A percentile compares a stretch with the other conserved stretches of the same genome.
These are phyloP conservation scores for Chaetomiaceae sp. DNA, from an alignment of 2,329 filamentous ascomycete genomes.

Conservation along the genomic window DNA sequence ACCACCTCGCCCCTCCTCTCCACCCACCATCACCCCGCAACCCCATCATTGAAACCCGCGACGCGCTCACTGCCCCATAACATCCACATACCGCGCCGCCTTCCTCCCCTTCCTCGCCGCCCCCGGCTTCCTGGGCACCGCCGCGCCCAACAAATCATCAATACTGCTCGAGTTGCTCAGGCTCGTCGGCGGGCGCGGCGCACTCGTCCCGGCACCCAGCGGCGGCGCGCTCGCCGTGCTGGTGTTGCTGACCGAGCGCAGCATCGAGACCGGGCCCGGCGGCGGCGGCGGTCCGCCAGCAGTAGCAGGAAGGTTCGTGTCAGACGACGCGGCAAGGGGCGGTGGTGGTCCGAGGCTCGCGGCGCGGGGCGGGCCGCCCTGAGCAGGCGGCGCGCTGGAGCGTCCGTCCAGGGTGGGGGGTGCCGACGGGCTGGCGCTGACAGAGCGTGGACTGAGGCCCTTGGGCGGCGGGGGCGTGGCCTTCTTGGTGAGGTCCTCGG, in stretches of 20 bases:
- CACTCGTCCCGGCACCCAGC: conserved; percentile 22
- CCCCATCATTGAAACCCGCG: background rate
- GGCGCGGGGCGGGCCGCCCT: conserved; percentile 24
- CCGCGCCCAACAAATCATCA: conserved; percentile 79
- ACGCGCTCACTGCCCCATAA: conserved; percentile 65
- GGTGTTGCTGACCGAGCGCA: conserved; percentile 42
- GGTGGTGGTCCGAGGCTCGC: conserved; percentile 12
- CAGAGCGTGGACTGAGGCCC: conserved; percentile 45
- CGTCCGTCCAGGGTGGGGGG: too few relatives aligned
- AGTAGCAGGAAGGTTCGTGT: background rate
- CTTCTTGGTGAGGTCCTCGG: conserved; percentile 53
- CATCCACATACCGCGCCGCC: conserved; percentile 85
- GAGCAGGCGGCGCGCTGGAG: conserved; percentile 23
- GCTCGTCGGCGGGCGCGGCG: conserved; percentile 61
- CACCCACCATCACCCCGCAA: background rate
- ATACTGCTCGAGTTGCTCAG: conserved; percentile 92
- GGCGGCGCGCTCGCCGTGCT: conserved; percentile 45
- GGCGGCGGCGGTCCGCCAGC: conserved; percentile 9
- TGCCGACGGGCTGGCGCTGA: conserved; percentile 44
- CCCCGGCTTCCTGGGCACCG: conserved; percentile 60
- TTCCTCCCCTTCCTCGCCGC: conserved; percentile 65
- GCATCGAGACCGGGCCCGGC: conserved; percentile 36
- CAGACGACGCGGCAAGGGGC: conserved; percentile 5
- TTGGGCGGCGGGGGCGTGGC: conserved; percentile 77
- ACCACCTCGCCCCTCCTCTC: background rate